These are phyloP conservation scores for Trichoderma gamsii DNA, from an alignment of 495 filamentous ascomycete genomes.

Conservation along the genomic window DNA sequence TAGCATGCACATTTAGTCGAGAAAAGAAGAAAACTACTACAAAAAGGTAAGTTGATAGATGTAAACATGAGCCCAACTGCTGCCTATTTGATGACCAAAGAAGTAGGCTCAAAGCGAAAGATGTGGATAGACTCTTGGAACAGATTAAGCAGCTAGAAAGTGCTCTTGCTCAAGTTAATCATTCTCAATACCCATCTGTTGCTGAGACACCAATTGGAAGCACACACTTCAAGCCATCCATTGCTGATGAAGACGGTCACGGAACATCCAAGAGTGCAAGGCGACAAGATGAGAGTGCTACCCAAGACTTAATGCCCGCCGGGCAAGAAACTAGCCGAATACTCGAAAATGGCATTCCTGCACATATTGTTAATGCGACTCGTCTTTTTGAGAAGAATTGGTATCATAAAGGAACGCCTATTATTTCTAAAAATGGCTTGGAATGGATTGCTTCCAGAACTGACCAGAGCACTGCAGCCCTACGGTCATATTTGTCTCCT, in stretches of 20 bases:
- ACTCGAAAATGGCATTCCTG: neutral
- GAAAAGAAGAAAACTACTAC: neutral
- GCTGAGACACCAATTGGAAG: neutral
- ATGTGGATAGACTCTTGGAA: slow-evolving; percentile 14
- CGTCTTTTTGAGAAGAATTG: slow-evolving; percentile 15
- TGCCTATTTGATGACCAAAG: neutral
- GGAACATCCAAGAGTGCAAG: neutral
- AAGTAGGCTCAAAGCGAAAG: slow-evolving; percentile 16
- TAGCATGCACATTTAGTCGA: slow-evolving; percentile 17
- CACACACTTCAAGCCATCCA: neutral
- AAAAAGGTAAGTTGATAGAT: slow-evolving; percentile 3
- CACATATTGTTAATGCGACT: neutral
- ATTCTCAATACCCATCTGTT: neutral
- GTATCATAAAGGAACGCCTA: slow-evolving; percentile 17
- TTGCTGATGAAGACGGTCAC: neutral
- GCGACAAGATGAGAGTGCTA: neutral
- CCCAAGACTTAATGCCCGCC: neutral
- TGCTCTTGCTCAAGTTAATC: slow-evolving; percentile 3
- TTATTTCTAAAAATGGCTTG: slow-evolving; percentile 16
- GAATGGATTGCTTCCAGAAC: slow-evolving; percentile 17
- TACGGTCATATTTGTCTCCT: neutral
- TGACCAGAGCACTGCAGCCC: neutral
- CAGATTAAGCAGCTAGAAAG: slow-evolving; percentile 19
- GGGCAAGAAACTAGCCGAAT: neutral
- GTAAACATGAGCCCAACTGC: neutral